Base-by-base conservation (phyloP, 2,329 filamentous ascomycete species). In the Trichoderma sp. region DNA sequence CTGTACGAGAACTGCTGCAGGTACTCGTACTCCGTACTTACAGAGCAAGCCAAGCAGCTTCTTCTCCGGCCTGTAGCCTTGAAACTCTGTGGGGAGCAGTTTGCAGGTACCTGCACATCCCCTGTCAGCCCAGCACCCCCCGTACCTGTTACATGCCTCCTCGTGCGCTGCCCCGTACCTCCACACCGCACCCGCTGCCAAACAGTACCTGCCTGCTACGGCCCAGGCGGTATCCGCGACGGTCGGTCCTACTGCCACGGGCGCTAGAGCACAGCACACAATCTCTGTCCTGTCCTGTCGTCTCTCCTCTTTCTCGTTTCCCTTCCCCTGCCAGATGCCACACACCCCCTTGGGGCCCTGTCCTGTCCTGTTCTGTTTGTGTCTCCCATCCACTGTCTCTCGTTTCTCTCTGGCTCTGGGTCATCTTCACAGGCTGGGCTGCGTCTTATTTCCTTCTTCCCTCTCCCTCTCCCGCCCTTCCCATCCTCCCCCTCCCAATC, bases 391-490 rank as follows among this genome's bases (percentile, higher is more conserved):
- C 75, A 66, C 75, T 75, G 78, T 76, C 75, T 75, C 74, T 76
- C 78, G 76, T 80, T 82, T 80, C 80, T 76, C 56, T 65, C 80
- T 81, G 78, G 79, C 53, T 65, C 80, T 81, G 78, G 79, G 79
- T 79, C 80, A 78, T 81, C 80, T 80, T 77, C 79, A 80, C 80
- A 38, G 14, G 35, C 35, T 38, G 35, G 35, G 68, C 74, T 78
- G 77, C 78, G 71, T 74, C 77, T 79, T 81, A 77, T 80, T 79
- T 79, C 76, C 78, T 72, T 72, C 77, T 50, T 75, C 66, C 72
- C 79, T 79, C 75, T 77, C 77, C 79, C 79, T 75, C 75, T 77
- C 75, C 77, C 79, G 78, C 71, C 75, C 60, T 78, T 77, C 79
- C 79, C 79, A 80, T 75, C 77, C 80, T 79, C 79, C 77, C 69